Evolutionary conservation across 192 early-diverging fungal species (phyloP).

Genomic region (Podochytrium sp.): DNA sequence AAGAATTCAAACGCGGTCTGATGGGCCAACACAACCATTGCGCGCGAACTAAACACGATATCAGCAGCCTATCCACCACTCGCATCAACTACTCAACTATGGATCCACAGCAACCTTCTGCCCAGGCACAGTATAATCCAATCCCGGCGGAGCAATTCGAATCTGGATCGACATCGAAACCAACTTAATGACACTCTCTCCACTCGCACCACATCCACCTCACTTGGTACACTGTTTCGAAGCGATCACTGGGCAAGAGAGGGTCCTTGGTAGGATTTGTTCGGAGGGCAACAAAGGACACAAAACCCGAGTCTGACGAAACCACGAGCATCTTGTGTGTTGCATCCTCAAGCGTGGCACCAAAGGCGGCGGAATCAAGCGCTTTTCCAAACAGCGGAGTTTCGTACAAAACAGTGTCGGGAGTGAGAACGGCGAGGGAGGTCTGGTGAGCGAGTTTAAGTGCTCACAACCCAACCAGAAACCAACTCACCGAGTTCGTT

Average conservation of each 20-base stretch:
- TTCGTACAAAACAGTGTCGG: no score
- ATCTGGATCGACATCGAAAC: no score
- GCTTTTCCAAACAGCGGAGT: no score
- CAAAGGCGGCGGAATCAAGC: no score
- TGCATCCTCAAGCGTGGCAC: no score
- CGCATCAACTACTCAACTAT: slow-evolving; percentile 8
- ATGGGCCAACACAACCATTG: slow-evolving; percentile 35
- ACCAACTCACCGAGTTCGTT: no score
- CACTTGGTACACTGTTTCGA: neutral
- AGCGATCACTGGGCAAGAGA: neutral
- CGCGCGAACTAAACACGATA: slow-evolving; percentile 29
- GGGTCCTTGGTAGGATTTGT: neutral
- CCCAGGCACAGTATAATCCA: slow-evolving; percentile 30
- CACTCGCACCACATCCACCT: no score
- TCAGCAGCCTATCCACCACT: neutral
- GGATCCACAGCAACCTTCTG: slow-evolving; percentile 43
- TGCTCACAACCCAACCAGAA: no score
- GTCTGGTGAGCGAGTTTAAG: no score
- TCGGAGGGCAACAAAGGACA: slow-evolving; percentile 31
- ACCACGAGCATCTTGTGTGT: neutral
- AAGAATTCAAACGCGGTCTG: slow-evolving; percentile 11
- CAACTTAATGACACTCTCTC: no score
- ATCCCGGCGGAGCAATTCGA: slow-evolving; percentile 29
- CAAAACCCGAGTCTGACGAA: slow-evolving; percentile 37
- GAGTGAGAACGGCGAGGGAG: no score